Percentiles rank a stretch among this genome's conserved stretches.
phyloP scores from a whole-genome alignment of 2,329 filamentous ascomycete species.

The Xylariaceae sp. region DNA sequence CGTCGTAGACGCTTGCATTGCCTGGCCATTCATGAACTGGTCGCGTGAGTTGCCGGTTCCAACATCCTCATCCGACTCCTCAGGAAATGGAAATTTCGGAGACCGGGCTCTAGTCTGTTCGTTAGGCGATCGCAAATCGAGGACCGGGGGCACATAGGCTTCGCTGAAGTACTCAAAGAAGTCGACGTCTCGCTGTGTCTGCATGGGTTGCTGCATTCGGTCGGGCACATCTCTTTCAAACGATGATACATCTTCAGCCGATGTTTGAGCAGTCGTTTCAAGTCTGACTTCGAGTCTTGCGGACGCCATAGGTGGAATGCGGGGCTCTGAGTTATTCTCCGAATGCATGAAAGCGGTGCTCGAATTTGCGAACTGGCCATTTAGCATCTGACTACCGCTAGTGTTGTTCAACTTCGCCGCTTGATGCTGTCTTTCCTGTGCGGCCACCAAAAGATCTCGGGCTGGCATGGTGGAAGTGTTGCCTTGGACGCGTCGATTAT shows the following conservation, averaged over 20 bases:
- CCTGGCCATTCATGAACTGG: slow-evolving; percentile 1
- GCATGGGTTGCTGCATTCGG: slow-evolving; percentile 14
- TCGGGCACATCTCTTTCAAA: slow-evolving; percentile 16
- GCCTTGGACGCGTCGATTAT: slow-evolving; percentile 18
- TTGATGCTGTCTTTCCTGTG: slow-evolving; percentile 24
- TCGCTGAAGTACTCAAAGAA: slow-evolving; percentile 31
- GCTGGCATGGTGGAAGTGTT: slow-evolving; percentile 10
- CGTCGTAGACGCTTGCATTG: not conserved
- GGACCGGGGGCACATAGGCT: slow-evolving; percentile 28
- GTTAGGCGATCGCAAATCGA: slow-evolving; percentile 26
- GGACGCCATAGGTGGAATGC: slow-evolving; percentile 4
- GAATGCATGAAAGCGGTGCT: too few relatives aligned
- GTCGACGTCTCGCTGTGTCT: slow-evolving; percentile 25
- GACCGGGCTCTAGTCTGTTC: slow-evolving; percentile 20
- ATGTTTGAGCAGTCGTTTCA: slow-evolving; percentile 2
- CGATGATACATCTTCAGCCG: slow-evolving; percentile 17
- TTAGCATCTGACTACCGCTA: not conserved
- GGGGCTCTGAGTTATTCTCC: not conserved
- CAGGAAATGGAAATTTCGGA: slow-evolving; percentile 20
- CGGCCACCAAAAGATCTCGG: slow-evolving; percentile 22
- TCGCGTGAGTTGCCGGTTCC: slow-evolving; percentile 11
- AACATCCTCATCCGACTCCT: slow-evolving; percentile 23
- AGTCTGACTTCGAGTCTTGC: slow-evolving; percentile 6
- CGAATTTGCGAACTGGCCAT: not conserved
- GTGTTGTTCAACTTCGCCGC: slow-evolving; percentile 11